A percentile compares a stretch with the other conserved stretches of the same genome.
Conservation (phyloP, 2,329 filamentous ascomycete genomes). For the Aspergillus spinulosporus region DNA sequence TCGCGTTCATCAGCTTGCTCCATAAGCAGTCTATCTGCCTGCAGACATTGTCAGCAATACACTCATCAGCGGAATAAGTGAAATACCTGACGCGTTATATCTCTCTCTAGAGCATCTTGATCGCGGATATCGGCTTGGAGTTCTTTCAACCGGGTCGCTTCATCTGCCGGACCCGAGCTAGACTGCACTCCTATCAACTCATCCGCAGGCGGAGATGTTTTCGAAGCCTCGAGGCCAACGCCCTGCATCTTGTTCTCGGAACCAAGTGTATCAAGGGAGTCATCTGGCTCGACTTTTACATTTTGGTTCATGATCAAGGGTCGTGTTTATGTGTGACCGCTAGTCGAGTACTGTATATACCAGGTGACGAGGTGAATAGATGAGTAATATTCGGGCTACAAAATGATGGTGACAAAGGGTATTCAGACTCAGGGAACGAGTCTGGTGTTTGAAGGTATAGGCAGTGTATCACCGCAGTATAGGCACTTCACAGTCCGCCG, state of each 20-base stretch:
- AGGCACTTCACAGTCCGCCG: not conserved
- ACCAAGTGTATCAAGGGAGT: not conserved
- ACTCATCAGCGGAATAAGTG: not conserved
- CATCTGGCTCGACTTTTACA: slow-evolving; percentile 9
- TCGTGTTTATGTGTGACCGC: not conserved
- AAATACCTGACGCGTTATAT: slow-evolving; percentile 65
- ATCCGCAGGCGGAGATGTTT: not conserved
- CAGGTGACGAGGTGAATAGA: not conserved
- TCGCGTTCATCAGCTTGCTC: slow-evolving; percentile 66
- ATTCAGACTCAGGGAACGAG: not conserved
- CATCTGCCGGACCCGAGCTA: slow-evolving; percentile 42
- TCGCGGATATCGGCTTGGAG: slow-evolving; percentile 72
- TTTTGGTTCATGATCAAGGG: slow-evolving; percentile 1
- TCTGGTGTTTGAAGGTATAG: not conserved
- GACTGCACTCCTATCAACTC: not conserved
- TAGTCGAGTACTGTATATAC: not conserved
- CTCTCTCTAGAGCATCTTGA: slow-evolving; percentile 86
- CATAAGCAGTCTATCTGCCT: slow-evolving; percentile 60
- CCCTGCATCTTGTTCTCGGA: not conserved
- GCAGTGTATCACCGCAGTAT: not conserved
- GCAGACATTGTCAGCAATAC: not conserved
- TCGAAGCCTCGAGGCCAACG: not conserved
- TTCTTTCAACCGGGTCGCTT: slow-evolving; percentile 61
- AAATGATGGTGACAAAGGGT: not conserved
- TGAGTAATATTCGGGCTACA: not conserved